These are phyloP conservation scores for Pleurotus salmoneostramineus DNA, from an alignment of 768 basidiomycete genomes.

Conservation along the genomic window DNA sequence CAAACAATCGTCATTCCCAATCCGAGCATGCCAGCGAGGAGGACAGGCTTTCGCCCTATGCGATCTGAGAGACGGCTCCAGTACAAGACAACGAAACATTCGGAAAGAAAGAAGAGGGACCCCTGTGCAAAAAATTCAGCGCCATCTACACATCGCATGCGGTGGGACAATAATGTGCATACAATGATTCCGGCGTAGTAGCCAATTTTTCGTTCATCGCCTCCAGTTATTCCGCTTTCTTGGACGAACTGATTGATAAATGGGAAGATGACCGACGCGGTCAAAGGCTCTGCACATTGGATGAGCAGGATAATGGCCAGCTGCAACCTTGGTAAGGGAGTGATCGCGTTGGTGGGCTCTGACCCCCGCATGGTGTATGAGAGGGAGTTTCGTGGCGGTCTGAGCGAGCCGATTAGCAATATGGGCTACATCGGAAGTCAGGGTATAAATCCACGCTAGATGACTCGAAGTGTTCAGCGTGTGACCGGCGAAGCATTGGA, in stretches of 20 bases:
- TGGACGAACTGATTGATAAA: constrained; percentile 34
- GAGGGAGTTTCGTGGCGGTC: not conserved
- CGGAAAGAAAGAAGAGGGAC: constrained; percentile 40
- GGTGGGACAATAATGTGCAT: not conserved
- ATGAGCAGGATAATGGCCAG: constrained; percentile 25
- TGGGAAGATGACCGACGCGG: constrained; percentile 34
- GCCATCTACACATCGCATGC: not conserved
- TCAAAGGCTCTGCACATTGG: constrained; percentile 31
- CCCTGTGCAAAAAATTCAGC: constrained; percentile 22
- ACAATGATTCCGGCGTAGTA: constrained; percentile 40
- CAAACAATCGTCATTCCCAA: constrained; percentile 31
- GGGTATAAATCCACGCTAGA: no score
- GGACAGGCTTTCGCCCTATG: constrained; percentile 37
- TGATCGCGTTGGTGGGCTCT: constrained; percentile 1
- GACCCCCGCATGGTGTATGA: not conserved
- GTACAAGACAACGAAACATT: constrained; percentile 36
- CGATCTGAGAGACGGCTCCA: constrained; percentile 43
- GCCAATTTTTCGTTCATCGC: constrained; percentile 33
- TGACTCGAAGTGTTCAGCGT: no score
- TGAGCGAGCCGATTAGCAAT: not conserved
- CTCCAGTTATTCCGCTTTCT: constrained; percentile 29
- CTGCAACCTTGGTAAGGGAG: constrained; percentile 26
- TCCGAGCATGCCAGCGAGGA: constrained; percentile 39
- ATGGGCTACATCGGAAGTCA: no score
- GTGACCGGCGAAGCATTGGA: no score